Evolutionary conservation across 2,329 filamentous ascomycete genomes (phyloP), one percentile per base, ranked within the genome.

Genomic region (Ophiostoma quercus): DNA sequence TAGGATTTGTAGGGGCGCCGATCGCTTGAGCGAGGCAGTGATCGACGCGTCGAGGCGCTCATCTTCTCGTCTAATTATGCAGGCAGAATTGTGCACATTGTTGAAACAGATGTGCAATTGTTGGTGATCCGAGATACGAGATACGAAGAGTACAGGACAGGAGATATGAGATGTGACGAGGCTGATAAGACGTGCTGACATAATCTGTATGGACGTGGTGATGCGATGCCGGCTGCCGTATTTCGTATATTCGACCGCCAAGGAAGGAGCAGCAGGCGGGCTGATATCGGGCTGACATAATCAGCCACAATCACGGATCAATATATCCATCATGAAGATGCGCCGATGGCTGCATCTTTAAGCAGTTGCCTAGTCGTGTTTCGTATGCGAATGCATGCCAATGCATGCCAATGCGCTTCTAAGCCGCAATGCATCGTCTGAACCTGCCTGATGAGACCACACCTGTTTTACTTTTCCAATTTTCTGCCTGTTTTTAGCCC

Each of bases 1-100:
- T 22, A 25, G 51, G 51, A 57, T 57, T 57, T 29, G 51, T 57
- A 57, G 22, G 8, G 51, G 22, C 25, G 51, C 22, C 51, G 51
- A 57, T 57, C 51, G 16, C 51, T 25, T 57, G 51, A n/a, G 25
- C n/a, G n/a, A 57, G n/a, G 51, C 51, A 57, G 43, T 47, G 51
- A 57, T 57, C 51, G 8, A 25, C 51, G 1, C 11, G 51, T 57
- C 25, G n/a, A 29, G 12, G 22, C 43, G 43, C 43, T 19, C 43
- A 2, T 47, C 5, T 8, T 19, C 39, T n/a, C 19, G 19, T n/a
- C 43, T 19, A 47, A n/a, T 19, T n/a, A 47, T 47, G 43, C 16
- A 47, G 16, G 19, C 16, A 19, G 16, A 25, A 7, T 57, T 22
- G 51, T 54, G 51, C n/a, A 57, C 16, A 25, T 12, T 57, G 3